Evolutionary conservation across 768 basidiomycete genomes (phyloP).

Genomic region (Pilatotrama ljubarskyi): DNA sequence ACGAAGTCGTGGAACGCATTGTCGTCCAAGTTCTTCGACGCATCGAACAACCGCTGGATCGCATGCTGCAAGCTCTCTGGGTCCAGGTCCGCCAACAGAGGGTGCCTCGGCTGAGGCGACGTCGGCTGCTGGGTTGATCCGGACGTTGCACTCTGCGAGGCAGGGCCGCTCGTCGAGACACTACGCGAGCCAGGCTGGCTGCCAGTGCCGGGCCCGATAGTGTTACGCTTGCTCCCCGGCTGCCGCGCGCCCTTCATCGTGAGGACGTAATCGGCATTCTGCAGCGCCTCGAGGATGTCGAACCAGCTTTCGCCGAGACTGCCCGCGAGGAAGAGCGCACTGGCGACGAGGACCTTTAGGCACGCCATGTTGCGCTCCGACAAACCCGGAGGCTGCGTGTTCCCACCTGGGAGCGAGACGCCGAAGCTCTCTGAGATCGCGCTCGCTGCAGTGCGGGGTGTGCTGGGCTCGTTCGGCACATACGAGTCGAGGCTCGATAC

Average conservation of each 20-base stretch:
- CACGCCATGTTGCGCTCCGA: constrained; percentile 92
- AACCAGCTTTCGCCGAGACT: constrained; percentile 93
- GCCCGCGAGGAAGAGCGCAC: constrained; percentile 79
- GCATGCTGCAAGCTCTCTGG: constrained; percentile 69
- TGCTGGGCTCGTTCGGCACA: constrained; percentile 43
- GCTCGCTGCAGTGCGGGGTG: constrained; percentile 58
- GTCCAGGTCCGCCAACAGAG: constrained; percentile 72
- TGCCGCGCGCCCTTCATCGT: constrained; percentile 51
- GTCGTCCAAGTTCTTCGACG: constrained; percentile 83
- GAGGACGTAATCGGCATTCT: constrained; percentile 94
- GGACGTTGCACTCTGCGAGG: constrained; percentile 17
- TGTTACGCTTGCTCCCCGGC: constrained; percentile 18
- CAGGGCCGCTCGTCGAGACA: constrained; percentile 20
- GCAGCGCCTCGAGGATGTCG: constrained; percentile 83
- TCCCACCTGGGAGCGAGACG: constrained; percentile 39
- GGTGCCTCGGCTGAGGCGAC: constrained; percentile 45
- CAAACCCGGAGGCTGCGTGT: constrained; percentile 66
- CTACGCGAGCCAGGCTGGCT: constrained; percentile 39
- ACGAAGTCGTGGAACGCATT: constrained; percentile 77
- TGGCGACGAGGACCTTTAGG: constrained; percentile 76
- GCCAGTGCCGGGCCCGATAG: constrained; percentile 34
- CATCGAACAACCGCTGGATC: constrained; percentile 85
- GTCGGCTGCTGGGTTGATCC: constrained; percentile 24
- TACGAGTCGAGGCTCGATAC: constrained; percentile 79
- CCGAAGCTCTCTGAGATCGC: constrained; percentile 70